These are phyloP conservation scores for Solanum virginianum DNA, from an alignment of 257 asterid species.

Conservation along the genomic window DNA sequence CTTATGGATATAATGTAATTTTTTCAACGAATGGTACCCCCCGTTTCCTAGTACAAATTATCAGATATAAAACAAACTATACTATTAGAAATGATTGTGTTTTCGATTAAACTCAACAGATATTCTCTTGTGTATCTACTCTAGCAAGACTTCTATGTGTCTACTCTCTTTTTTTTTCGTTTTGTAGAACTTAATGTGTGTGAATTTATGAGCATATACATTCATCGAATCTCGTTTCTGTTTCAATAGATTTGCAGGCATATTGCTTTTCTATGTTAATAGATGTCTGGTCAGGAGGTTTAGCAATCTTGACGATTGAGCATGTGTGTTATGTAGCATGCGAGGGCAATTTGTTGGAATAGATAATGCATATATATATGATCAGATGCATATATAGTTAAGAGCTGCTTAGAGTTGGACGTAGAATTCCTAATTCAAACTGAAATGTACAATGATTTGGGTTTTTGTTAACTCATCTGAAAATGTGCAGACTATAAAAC, in stretches of 20 bases:
- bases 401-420: neutral
- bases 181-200: neutral
- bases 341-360: neutral
- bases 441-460: neutral
- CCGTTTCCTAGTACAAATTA: neutral
- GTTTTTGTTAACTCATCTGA: neutral
- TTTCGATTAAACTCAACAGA: neutral
- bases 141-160: neutral
- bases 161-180: neutral
- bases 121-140: neutral
- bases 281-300: neutral
- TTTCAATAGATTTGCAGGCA: neutral
- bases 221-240: neutral
- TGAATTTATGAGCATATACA: neutral
- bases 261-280: neutral
- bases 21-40: neutral
- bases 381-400: neutral
- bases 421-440: neutral
- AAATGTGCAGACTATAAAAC: constrained; percentile 23
- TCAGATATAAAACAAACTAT: neutral
- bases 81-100: neutral
- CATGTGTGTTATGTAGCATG: neutral
- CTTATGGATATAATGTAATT: neutral
- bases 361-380: neutral
- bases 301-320: neutral